These are phyloP conservation scores for Hyphodiscus sp. DNA, from an alignment of 2,329 filamentous ascomycete genomes.

Conservation along the genomic window DNA sequence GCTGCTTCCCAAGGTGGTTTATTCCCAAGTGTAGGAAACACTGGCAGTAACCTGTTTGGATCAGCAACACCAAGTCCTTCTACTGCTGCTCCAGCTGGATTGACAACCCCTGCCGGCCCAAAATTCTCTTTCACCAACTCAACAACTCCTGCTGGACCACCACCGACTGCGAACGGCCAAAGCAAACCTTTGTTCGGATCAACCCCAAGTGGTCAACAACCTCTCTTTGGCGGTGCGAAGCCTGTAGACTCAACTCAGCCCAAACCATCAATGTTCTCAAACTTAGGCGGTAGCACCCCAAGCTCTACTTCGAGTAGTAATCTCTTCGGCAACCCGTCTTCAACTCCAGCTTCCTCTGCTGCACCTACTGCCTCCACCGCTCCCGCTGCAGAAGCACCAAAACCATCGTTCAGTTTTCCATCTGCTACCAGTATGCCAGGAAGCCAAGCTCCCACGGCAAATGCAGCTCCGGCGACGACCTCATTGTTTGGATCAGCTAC, in stretches of 20 bases:
- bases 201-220: background rate
- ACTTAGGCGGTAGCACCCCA: background rate
- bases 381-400: conserved; percentile 11
- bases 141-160: conserved; percentile 30
- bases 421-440: conserved; percentile 7
- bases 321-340: conserved; percentile 4
- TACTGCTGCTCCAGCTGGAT: conserved; percentile 19
- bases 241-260: background rate
- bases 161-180: conserved; percentile 18
- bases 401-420: conserved; percentile 17
- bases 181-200: background rate
- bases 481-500: conserved; percentile 12
- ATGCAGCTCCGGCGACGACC: conserved; percentile 2
- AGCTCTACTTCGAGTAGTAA: conserved; percentile 3
- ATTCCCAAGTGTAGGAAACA: conserved; percentile 1
- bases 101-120: conserved; percentile 24
- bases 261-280: background rate
- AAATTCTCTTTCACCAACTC: conserved; percentile 20
- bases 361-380: conserved; percentile 3
- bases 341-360: conserved; percentile 10
- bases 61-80: conserved; percentile 5
- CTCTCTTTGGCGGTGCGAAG: conserved; percentile 13
- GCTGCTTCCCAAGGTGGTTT: conserved; percentile 1
- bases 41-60: conserved; percentile 6
- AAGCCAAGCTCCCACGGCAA: conserved; percentile 2